These are phyloP conservation scores for Paratrypanosoma confusum DNA, from an alignment of 208 protist species.

Conservation along the genomic window DNA sequence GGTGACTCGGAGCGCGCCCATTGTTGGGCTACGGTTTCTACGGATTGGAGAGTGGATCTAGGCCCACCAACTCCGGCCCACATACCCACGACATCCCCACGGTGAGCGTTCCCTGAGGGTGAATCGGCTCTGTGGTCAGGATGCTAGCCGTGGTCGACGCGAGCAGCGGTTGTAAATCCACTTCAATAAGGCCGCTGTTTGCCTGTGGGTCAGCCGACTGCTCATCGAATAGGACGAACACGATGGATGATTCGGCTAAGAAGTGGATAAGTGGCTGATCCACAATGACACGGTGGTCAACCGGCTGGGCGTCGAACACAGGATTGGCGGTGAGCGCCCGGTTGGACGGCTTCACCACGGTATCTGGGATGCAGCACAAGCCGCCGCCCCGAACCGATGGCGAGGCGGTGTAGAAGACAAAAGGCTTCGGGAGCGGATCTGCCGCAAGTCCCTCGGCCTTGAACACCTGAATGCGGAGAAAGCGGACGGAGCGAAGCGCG, in stretches of 20 bases:
- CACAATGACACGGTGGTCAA: constrained; percentile 65
- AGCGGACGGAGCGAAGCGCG: constrained; percentile 47
- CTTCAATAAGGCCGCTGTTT: constrained; percentile 58
- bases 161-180: constrained; percentile 56
- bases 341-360: constrained; percentile 39
- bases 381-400: constrained; percentile 7
- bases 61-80: too few species aligned
- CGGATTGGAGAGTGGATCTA: too few species aligned
- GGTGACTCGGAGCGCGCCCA: too few species aligned
- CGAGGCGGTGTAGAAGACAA: constrained; percentile 75
- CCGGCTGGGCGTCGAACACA: constrained; percentile 50
- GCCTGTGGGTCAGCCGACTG: constrained; percentile 38
- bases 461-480: constrained; percentile 69
- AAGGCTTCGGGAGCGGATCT: constrained; percentile 40
- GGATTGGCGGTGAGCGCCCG: constrained; percentile 31
- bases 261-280: constrained; percentile 55
- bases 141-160: constrained; percentile 47
- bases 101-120: constrained; percentile 56
- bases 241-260: constrained; percentile 38
- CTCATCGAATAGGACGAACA: constrained; percentile 79
- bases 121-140: constrained; percentile 32
- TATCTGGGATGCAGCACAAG: constrained; percentile 56
- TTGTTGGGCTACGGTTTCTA: too few species aligned
- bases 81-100: constrained; percentile 70
- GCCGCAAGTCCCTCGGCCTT: constrained; percentile 21